Base-by-base conservation (phyloP, 2,329 filamentous ascomycete species). In the Arthrinium puccinioides region DNA sequence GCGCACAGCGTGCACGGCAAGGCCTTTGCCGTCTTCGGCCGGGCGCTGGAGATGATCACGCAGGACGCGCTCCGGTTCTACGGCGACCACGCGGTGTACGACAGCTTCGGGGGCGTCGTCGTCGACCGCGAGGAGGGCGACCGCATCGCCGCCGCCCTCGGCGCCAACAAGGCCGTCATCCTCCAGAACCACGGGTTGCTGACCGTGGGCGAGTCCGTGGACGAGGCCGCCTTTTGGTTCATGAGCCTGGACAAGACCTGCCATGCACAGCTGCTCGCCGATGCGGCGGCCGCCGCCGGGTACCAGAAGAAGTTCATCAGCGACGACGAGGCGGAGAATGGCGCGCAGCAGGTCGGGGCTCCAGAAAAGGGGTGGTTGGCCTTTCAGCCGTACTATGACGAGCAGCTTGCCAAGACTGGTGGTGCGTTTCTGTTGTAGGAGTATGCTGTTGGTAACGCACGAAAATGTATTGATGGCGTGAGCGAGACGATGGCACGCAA, bases 221-320 rank as follows among this genome's bases (percentile, higher is more conserved):
- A 81, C 44, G 76, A 81, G 52, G 76, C 76, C 2, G 74, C 73
- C 1, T 80, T 72, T 48, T 53, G 79, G 20, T 79, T 78, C 52
- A 70, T 67, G 2, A 25, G n/a, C 29, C 31, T 60, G 46, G 57
- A 61, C 32, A 44, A 54, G 38, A 52, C 49, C 2, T 61, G 59
- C 27, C 50, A 60, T 36, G 49, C 58, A 4, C 59, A 61, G 44
- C 40, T 61, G 7, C 59, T 71, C 39, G 71, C 72, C 5, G 78
- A 83, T 49, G 36, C 58, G 35, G 57, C 54, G 0, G 59, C 60
- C 26, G 51, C 46, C 9, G 37, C 54, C 0, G 44, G 52, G 0
- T 29, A 55, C 9, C 40, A 47, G 5, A 61, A 54, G 42, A 43
- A 43, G 8, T 30, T 42, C 7, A 57, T 66, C 10, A 49, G 48